phyloP scores from a whole-genome alignment of 2,329 filamentous ascomycete species.

The Bipolaris cookei region DNA sequence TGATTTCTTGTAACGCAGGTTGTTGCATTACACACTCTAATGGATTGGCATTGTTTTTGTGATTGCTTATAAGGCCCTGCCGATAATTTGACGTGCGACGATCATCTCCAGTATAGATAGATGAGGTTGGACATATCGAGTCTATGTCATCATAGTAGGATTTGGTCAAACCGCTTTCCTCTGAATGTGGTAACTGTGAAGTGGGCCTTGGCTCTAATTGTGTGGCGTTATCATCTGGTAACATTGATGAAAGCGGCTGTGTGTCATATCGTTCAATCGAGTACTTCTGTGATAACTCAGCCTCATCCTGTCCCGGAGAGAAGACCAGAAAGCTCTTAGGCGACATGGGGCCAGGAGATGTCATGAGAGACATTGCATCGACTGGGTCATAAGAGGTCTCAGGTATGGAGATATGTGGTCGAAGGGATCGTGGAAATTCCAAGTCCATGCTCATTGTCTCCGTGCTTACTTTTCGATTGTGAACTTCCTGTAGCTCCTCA shows the following conservation, averaged over 20 bases:
- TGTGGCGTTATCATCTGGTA: slow-evolving; percentile 37
- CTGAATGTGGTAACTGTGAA: slow-evolving; percentile 16
- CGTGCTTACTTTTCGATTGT: slow-evolving; percentile 10
- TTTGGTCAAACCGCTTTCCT: slow-evolving; percentile 14
- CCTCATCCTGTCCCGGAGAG: slow-evolving; percentile 15
- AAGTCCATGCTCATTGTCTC: slow-evolving; percentile 23
- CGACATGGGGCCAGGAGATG: slow-evolving; percentile 21
- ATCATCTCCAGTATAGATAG: slow-evolving; percentile 39
- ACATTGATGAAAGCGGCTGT: slow-evolving; percentile 35
- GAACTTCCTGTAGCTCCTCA: slow-evolving; percentile 36
- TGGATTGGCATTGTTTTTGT: slow-evolving; percentile 32
- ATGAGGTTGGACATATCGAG: slow-evolving; percentile 41
- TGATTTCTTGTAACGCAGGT: neutral
- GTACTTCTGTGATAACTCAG: slow-evolving; percentile 11
- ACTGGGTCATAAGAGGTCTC: slow-evolving; percentile 28
- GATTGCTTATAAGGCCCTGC: slow-evolving; percentile 26
- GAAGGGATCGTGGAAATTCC: slow-evolving; percentile 28
- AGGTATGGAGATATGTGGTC: slow-evolving; percentile 26
- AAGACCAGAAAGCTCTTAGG: slow-evolving; percentile 11
- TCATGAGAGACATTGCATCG: slow-evolving; percentile 26
- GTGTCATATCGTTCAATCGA: slow-evolving; percentile 10
- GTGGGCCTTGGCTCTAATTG: slow-evolving; percentile 25
- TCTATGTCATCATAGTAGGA: slow-evolving; percentile 41
- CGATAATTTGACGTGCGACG: slow-evolving; percentile 28
- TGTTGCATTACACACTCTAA: slow-evolving; percentile 5